A percentile compares a stretch with the other conserved stretches of the same genome.
phyloP scores from a whole-genome alignment of 306 rosid genomes.

The Sechiopsis laciniata region DNA sequence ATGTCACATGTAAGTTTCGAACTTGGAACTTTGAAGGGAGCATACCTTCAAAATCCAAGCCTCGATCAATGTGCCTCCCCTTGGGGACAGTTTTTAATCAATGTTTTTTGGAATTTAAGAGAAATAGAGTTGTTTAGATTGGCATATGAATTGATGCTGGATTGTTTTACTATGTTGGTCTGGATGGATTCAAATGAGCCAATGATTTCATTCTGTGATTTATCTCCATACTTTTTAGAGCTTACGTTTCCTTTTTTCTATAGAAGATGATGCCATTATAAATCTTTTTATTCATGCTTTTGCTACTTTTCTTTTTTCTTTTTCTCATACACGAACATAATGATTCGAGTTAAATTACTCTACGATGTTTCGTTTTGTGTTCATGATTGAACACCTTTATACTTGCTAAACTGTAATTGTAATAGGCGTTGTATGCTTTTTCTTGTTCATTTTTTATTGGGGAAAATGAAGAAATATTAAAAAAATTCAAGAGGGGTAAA shows the following conservation, averaged over 20 bases:
- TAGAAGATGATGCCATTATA: neutral
- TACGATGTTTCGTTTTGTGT: slow-evolving; percentile 3
- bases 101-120: neutral
- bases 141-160: neutral
- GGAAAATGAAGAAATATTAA: neutral
- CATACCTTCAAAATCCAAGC: too few species aligned
- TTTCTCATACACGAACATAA: neutral
- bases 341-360: neutral
- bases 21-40: too few species aligned
- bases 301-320: neutral
- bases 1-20: too few species aligned
- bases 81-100: too few species aligned
- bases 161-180: neutral
- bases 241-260: neutral
- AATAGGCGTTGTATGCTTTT: neutral
- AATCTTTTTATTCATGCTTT: neutral
- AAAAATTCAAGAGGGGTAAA: neutral
- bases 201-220: neutral
- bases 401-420: neutral
- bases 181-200: neutral
- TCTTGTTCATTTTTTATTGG: neutral
- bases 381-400: neutral
- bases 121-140: neutral
- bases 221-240: neutral
- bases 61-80: too few species aligned